These are phyloP conservation scores for Pseudogymnoascus sp. DNA, from an alignment of 2,329 filamentous ascomycete genomes.

Conservation along the genomic window DNA sequence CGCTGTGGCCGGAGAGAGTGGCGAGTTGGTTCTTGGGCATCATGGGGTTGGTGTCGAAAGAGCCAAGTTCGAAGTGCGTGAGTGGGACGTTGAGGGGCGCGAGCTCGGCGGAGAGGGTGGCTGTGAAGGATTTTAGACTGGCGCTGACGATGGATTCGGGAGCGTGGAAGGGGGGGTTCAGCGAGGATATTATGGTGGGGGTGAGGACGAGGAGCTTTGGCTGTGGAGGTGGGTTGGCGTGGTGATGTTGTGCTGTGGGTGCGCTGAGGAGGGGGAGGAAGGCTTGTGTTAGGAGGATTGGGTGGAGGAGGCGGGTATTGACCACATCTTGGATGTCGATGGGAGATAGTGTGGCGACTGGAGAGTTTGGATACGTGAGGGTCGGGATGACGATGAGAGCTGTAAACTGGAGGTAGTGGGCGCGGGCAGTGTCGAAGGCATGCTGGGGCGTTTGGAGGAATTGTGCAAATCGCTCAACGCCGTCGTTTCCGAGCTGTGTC, in stretches of 20 bases:
- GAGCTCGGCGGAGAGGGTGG: conserved; percentile 73
- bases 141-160: conserved; percentile 81
- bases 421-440: conserved; percentile 66
- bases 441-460: conserved; percentile 68
- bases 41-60: conserved; percentile 68
- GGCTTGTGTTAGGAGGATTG: conserved; percentile 79
- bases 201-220: conserved; percentile 68
- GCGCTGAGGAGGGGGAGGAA: conserved; percentile 74
- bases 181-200: conserved; percentile 70
- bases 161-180: conserved; percentile 72
- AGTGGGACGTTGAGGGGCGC: conserved; percentile 68
- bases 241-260: conserved; percentile 35
- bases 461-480: conserved; percentile 62
- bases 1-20: conserved; percentile 37
- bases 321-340: conserved; percentile 82
- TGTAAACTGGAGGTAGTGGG: conserved; percentile 68
- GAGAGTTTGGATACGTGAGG: conserved; percentile 70
- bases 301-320: conserved; percentile 84
- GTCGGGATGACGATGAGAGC: conserved; percentile 79
- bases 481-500: conserved; percentile 60
- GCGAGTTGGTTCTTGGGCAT: conserved; percentile 33
- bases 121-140: conserved; percentile 78
- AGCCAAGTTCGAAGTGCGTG: conserved; percentile 82
- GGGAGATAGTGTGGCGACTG: conserved; percentile 76
- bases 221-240: conserved; percentile 30